Conservation (phyloP, 2,329 filamentous ascomycete genomes). For the Monosporascus sp. region DNA sequence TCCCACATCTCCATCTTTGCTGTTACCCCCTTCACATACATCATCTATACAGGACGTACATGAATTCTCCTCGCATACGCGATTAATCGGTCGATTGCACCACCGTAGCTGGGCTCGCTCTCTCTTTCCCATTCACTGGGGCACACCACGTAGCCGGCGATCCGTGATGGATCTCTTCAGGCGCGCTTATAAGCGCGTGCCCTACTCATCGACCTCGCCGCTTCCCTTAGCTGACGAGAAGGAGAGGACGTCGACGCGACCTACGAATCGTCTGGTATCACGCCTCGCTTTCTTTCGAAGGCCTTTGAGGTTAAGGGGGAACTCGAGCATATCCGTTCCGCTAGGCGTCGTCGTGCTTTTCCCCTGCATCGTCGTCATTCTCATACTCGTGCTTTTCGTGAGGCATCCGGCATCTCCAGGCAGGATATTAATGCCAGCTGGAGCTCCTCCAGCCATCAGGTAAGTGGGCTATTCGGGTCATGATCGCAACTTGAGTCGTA, state of each 20-base stretch:
- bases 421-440: slow-evolving; percentile 79
- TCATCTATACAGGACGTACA: no score
- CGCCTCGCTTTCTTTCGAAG: slow-evolving; percentile 76
- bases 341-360: slow-evolving; percentile 90
- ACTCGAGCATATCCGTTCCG: slow-evolving; percentile 88
- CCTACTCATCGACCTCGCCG: slow-evolving; percentile 34
- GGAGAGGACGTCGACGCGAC: slow-evolving; percentile 27
- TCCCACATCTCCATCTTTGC: no score
- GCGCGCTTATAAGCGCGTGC: slow-evolving; percentile 47
- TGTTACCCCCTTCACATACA: no score
- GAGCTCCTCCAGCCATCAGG: slow-evolving; percentile 85
- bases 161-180: slow-evolving; percentile 52
- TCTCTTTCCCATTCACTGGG: neutral
- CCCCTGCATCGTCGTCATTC: slow-evolving; percentile 81
- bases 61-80: no score
- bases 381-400: slow-evolving; percentile 86
- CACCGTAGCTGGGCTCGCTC: no score
- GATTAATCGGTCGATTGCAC: no score
- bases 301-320: slow-evolving; percentile 82
- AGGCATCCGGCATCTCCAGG: slow-evolving; percentile 79
- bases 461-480: slow-evolving; percentile 38
- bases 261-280: slow-evolving; percentile 35
- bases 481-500: neutral
- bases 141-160: neutral
- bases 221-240: slow-evolving; percentile 51